Evolutionary conservation across 2,329 filamentous ascomycete species (phyloP).

Genomic region (Capronia americana): DNA sequence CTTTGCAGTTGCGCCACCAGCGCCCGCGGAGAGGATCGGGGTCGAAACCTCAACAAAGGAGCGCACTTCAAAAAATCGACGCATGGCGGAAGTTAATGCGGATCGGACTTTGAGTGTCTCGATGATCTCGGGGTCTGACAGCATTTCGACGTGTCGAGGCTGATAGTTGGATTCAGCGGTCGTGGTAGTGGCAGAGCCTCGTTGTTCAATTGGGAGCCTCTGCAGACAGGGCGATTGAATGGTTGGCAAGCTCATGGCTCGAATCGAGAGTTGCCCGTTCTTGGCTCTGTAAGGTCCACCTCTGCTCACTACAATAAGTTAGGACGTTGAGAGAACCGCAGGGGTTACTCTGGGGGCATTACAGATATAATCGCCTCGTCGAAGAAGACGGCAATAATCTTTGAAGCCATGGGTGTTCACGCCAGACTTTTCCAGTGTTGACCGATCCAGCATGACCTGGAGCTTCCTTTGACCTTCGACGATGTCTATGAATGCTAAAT

Average conservation of each 20-base stretch:
- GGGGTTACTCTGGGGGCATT: conserved; percentile 49
- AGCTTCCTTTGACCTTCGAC: conserved; percentile 73
- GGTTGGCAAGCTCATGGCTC: conserved; percentile 70
- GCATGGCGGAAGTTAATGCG: conserved; percentile 74
- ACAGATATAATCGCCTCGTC: conserved; percentile 85
- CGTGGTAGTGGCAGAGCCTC: conserved; percentile 41
- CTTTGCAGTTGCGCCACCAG: conserved; percentile 85
- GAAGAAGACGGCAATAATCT: conserved; percentile 60
- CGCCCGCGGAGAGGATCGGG: conserved; percentile 80
- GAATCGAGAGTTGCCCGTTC: conserved; percentile 77
- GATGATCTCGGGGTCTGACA: conserved; percentile 72
- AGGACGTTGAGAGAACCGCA: conserved; percentile 27
- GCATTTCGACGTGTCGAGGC: conserved; percentile 79
- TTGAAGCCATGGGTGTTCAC: conserved; percentile 53
- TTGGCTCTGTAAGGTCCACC: conserved; percentile 68
- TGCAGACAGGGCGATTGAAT: conserved; percentile 80
- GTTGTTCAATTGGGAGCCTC: conserved; percentile 67
- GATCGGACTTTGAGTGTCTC: conserved; percentile 77
- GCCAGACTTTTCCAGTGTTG: conserved; percentile 45
- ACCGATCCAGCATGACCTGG: conserved; percentile 66
- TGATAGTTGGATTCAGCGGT: conserved; percentile 60
- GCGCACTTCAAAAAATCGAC: conserved; percentile 72
- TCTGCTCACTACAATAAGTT: conserved; percentile 65
- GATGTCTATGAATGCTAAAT: conserved; percentile 84
- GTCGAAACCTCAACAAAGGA: conserved; percentile 89